Evolutionary conservation across 805 yeast species (phyloP).

Genomic region (Cyberlindnera xylosilytica): DNA sequence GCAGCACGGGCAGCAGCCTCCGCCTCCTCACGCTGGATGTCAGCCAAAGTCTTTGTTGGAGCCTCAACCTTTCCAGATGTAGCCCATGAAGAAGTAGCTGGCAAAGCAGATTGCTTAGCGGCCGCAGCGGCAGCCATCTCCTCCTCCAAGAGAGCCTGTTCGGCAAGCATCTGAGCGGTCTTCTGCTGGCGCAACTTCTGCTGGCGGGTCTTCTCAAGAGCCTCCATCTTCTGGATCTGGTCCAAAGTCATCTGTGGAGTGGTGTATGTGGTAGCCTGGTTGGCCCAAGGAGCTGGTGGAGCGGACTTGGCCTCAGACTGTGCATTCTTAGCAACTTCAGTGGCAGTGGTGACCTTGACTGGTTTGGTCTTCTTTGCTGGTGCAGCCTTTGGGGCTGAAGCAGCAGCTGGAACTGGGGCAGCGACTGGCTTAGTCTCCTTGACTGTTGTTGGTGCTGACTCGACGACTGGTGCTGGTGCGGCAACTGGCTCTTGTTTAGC

Average conservation of each 20-base stretch:
- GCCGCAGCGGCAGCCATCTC: conserved; percentile 5
- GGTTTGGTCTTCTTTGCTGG: conserved; percentile 2
- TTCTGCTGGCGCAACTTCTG: conserved; percentile 32
- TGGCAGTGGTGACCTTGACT: conserved; percentile 10
- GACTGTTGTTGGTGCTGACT: not conserved
- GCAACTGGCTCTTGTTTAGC: conserved; percentile 1
- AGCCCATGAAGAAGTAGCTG: conserved; percentile 40
- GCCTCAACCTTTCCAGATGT: conserved; percentile 18
- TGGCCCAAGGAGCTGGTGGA: conserved; percentile 57
- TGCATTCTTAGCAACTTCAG: conserved; percentile 7
- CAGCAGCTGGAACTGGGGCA: too few relatives aligned
- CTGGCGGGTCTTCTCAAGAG: conserved; percentile 43
- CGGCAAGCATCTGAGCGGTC: conserved; percentile 24
- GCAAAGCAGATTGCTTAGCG: conserved; percentile 25
- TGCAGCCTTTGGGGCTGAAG: not conserved
- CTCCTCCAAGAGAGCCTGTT: conserved; percentile 16
- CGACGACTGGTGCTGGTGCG: conserved; percentile 2
- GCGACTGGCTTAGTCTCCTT: not conserved
- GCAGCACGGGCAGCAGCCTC: conserved; percentile 30
- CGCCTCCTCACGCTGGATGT: conserved; percentile 59
- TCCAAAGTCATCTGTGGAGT: conserved; percentile 44
- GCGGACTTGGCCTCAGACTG: conserved; percentile 13
- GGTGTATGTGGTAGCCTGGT: conserved; percentile 21
- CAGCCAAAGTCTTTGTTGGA: conserved; percentile 52
- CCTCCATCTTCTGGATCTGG: conserved; percentile 47